phyloP scores from a whole-genome alignment of 148 eudicot species.

The Agrostemma githago region DNA sequence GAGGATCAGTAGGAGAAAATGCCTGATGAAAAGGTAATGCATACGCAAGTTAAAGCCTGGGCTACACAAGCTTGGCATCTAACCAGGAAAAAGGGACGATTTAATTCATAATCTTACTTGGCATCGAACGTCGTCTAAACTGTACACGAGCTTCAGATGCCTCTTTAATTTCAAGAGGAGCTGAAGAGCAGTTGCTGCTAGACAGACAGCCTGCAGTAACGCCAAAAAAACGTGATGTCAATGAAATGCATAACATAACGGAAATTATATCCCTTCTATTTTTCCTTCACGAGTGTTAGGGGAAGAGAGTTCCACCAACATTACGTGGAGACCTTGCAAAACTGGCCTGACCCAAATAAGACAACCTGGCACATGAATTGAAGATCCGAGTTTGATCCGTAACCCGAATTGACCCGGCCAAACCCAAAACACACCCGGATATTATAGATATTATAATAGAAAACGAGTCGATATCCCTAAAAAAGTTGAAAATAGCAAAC shows the following conservation, averaged over 20 bases:
- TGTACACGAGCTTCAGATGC: constrained; percentile 79
- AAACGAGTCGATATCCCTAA: too few relatives aligned
- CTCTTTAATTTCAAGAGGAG: constrained; percentile 86
- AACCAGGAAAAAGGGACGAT: background rate
- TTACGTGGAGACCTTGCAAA: too few relatives aligned
- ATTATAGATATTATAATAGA: background rate
- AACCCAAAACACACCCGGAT: background rate
- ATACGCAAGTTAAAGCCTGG: constrained; percentile 11
- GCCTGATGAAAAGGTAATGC: constrained; percentile 42
- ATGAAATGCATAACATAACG: background rate
- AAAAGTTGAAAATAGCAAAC: too few relatives aligned
- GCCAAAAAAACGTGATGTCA: constrained; percentile 10
- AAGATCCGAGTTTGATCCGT: too few relatives aligned
- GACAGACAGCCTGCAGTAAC: constrained; percentile 63
- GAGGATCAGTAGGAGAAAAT: constrained; percentile 77
- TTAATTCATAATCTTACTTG: constrained; percentile 45
- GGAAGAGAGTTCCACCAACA: background rate
- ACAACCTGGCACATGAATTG: too few relatives aligned
- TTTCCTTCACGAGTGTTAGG: background rate
- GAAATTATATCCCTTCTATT: background rate
- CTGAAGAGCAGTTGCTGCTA: constrained; percentile 78
- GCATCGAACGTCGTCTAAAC: constrained; percentile 83
- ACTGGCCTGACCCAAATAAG: too few relatives aligned
- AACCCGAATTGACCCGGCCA: too few relatives aligned
- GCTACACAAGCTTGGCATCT: background rate